These are phyloP conservation scores for Tolypocladium cylindrosporum DNA, from an alignment of 2,329 filamentous ascomycete species.

Conservation along the genomic window DNA sequence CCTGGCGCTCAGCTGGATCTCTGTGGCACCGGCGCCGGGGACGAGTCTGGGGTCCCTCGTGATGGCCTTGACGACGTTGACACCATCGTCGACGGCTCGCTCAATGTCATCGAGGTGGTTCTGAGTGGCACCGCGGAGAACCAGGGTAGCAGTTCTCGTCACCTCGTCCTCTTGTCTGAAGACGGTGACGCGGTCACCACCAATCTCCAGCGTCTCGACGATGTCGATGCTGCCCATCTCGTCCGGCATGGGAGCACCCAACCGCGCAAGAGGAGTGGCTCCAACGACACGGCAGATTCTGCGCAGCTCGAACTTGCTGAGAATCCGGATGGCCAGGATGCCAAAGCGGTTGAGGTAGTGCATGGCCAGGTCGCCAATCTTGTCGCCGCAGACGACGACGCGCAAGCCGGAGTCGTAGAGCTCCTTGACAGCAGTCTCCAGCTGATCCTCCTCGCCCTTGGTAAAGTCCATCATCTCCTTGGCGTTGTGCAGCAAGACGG, in stretches of 20 bases:
- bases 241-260: slow-evolving; percentile 98
- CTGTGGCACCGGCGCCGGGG: slow-evolving; percentile 86
- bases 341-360: slow-evolving; percentile 98
- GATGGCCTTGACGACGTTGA: slow-evolving; percentile 97
- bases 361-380: slow-evolving; percentile 89
- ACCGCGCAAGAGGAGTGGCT: slow-evolving; percentile 86
- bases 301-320: slow-evolving; percentile 96
- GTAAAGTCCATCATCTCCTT: slow-evolving; percentile 99
- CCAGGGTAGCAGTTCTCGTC: slow-evolving; percentile 87
- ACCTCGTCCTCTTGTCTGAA: slow-evolving; percentile 93
- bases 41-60: slow-evolving; percentile 87
- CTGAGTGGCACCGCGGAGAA: slow-evolving; percentile 90
- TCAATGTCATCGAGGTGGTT: slow-evolving; percentile 97
- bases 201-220: slow-evolving; percentile 95
- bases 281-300: slow-evolving; percentile 92
- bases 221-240: slow-evolving; percentile 95
- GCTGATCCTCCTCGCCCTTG: slow-evolving; percentile 87
- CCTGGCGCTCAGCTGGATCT: slow-evolving; percentile 87
- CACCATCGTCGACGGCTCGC: slow-evolving; percentile 92
- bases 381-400: slow-evolving; percentile 84
- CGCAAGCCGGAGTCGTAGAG: slow-evolving; percentile 87
- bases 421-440: slow-evolving; percentile 89
- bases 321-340: slow-evolving; percentile 91
- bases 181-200: slow-evolving; percentile 93
- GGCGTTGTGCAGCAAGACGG: slow-evolving; percentile 89